Percentiles rank a stretch among this genome's conserved stretches.
Conservation (phyloP, 2,329 filamentous ascomycete species). For the Trichoderma gracile region DNA sequence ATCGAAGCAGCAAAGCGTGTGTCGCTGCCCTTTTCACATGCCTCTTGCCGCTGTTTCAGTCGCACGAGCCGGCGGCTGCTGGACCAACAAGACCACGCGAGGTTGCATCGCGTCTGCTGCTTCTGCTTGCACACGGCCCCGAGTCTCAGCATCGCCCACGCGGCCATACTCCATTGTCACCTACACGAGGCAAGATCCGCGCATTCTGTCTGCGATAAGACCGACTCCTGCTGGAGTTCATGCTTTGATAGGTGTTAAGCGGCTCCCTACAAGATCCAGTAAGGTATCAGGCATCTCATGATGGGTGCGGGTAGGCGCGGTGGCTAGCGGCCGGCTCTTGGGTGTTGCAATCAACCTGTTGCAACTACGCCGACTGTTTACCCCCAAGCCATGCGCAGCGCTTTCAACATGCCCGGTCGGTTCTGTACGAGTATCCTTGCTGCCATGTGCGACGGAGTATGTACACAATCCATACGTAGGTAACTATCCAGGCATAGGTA, state of each 20-base stretch:
- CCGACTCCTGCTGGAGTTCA: too few species aligned
- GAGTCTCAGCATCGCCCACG: conserved; percentile 15
- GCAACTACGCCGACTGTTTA: not conserved
- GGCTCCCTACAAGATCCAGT: not conserved
- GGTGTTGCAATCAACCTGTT: not conserved
- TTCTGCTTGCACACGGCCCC: not conserved
- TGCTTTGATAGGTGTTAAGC: too few species aligned
- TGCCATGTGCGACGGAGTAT: too few species aligned
- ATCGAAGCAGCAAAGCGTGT: not conserved
- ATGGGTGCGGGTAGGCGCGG: not conserved
- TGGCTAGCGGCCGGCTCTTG: not conserved
- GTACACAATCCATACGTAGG: too few species aligned
- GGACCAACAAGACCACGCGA: conserved; percentile 9
- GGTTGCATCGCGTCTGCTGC: not conserved
- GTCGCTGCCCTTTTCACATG: conserved; percentile 7
- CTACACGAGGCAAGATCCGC: not conserved
- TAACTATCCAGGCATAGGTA: too few species aligned
- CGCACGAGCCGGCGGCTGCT: conserved; percentile 19
- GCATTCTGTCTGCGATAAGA: not conserved
- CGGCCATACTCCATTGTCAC: conserved; percentile 1
- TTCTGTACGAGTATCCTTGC: too few species aligned
- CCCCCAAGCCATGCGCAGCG: not conserved
- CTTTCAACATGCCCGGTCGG: not conserved
- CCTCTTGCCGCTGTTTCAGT: conserved; percentile 20
- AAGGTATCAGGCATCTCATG: too few species aligned